phyloP scores from a whole-genome alignment of 768 basidiomycete genomes.

The Tephrocybe sp. region DNA sequence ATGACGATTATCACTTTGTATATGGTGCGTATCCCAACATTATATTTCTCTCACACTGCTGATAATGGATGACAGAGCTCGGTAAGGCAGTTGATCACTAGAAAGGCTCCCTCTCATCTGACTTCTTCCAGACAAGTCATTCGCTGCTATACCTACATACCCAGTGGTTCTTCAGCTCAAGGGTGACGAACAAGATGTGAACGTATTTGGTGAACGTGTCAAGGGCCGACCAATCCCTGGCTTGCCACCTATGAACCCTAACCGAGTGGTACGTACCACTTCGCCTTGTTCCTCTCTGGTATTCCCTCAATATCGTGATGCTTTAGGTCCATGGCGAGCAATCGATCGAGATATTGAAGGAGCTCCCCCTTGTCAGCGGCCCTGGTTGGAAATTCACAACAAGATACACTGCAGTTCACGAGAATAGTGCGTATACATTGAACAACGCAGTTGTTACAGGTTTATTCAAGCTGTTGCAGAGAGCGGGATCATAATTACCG shows the following conservation, averaged over 20 bases:
- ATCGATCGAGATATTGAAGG: slow-evolving; percentile 74
- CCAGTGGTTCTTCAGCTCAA: slow-evolving; percentile 79
- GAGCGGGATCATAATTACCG: slow-evolving; percentile 70
- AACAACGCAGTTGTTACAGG: neutral
- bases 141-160: slow-evolving; percentile 80
- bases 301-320: neutral
- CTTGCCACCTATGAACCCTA: slow-evolving; percentile 68
- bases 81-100: slow-evolving; percentile 30
- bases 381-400: slow-evolving; percentile 74
- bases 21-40: slow-evolving; percentile 51
- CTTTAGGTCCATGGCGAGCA: slow-evolving; percentile 77
- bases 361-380: slow-evolving; percentile 74
- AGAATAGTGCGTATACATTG: slow-evolving; percentile 66
- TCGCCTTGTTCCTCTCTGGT: neutral
- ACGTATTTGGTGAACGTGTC: slow-evolving; percentile 58
- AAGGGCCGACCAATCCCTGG: slow-evolving; percentile 51
- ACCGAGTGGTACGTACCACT: slow-evolving; percentile 53
- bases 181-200: slow-evolving; percentile 64
- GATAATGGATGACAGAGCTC: slow-evolving; percentile 40
- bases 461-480: slow-evolving; percentile 37
- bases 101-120: neutral
- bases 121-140: slow-evolving; percentile 50
- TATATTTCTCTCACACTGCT: neutral
- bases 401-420: slow-evolving; percentile 65
- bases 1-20: slow-evolving; percentile 62